phyloP scores from a whole-genome alignment of 2,329 filamentous ascomycete genomes.

The Colletotrichum sp. region DNA sequence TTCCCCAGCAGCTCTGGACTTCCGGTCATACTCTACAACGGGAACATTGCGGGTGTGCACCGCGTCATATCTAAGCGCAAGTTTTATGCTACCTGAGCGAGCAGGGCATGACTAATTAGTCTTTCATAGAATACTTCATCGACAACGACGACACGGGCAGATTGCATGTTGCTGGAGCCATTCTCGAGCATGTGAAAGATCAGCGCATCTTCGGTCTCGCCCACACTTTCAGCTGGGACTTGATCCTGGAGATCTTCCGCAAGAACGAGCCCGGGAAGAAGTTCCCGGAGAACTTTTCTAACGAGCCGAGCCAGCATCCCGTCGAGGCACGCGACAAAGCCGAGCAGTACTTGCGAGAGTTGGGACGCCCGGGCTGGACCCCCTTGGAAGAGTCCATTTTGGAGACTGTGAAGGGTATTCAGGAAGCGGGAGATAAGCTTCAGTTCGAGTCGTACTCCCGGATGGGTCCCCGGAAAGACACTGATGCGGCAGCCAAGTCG shows the following conservation, averaged over 20 bases:
- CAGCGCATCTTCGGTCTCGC: slow-evolving; percentile 62
- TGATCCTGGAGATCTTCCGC: slow-evolving; percentile 34
- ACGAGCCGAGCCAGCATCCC: neutral
- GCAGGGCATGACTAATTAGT: neutral
- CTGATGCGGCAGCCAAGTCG: neutral
- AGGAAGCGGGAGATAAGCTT: neutral
- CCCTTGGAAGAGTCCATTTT: neutral
- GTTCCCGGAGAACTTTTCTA: slow-evolving; percentile 27
- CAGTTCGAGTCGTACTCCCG: neutral
- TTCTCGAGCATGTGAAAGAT: slow-evolving; percentile 46
- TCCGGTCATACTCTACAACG: slow-evolving; percentile 25
- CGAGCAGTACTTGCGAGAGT: neutral
- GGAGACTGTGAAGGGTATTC: neutral
- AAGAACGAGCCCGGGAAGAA: slow-evolving; percentile 22
- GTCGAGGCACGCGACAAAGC: neutral
- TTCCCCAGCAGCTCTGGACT: slow-evolving; percentile 26
- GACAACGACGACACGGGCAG: slow-evolving; percentile 54
- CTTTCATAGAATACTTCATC: slow-evolving; percentile 43
- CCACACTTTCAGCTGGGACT: slow-evolving; percentile 49
- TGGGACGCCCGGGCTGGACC: neutral
- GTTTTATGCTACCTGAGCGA: neutral
- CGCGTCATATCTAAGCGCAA: neutral
- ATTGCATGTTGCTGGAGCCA: slow-evolving; percentile 56
- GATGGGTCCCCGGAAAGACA: neutral
- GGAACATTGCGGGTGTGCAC: neutral